Evolutionary conservation across 2,329 filamentous ascomycete genomes (phyloP).

Genomic region (Exophiala sp.): DNA sequence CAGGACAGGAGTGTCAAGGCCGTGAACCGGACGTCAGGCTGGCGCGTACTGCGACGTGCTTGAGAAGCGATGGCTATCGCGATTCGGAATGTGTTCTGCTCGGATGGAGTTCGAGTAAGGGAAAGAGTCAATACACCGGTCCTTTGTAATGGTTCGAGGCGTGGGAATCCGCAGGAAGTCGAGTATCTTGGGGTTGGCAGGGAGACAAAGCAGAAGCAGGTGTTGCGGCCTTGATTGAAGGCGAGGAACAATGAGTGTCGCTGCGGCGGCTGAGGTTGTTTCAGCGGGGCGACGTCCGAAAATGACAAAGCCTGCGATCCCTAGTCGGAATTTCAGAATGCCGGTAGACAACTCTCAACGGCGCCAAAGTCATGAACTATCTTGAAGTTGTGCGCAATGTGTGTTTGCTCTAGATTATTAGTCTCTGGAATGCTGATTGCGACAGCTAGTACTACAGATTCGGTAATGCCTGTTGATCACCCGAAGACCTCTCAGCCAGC

Average conservation of each 20-base stretch:
- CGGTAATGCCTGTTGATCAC: neutral
- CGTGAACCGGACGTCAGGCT: neutral
- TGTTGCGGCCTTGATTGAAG: neutral
- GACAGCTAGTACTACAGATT: neutral
- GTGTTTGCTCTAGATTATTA: neutral
- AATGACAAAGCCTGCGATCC: constrained; percentile 11
- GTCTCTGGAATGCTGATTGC: neutral
- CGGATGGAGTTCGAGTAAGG: neutral
- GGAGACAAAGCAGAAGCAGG: constrained; percentile 5
- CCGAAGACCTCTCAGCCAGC: neutral
- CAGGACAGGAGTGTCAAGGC: neutral
- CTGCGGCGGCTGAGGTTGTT: neutral
- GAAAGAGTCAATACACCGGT: no score
- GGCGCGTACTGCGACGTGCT: constrained; percentile 2
- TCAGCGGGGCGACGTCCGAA: neutral
- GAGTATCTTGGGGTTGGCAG: neutral
- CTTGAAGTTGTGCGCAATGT: neutral
- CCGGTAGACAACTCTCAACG: neutral
- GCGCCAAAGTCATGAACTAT: neutral
- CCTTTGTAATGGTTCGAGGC: no score
- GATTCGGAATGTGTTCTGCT: neutral
- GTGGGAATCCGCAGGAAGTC: neutral
- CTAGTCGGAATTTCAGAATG: neutral
- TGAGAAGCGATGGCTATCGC: constrained; percentile 2
- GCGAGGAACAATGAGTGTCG: neutral